Percentiles rank a stretch among this genome's conserved stretches.
phyloP scores from a whole-genome alignment of 176 grass and related monocot species.

The Alopecurus myosuroides region DNA sequence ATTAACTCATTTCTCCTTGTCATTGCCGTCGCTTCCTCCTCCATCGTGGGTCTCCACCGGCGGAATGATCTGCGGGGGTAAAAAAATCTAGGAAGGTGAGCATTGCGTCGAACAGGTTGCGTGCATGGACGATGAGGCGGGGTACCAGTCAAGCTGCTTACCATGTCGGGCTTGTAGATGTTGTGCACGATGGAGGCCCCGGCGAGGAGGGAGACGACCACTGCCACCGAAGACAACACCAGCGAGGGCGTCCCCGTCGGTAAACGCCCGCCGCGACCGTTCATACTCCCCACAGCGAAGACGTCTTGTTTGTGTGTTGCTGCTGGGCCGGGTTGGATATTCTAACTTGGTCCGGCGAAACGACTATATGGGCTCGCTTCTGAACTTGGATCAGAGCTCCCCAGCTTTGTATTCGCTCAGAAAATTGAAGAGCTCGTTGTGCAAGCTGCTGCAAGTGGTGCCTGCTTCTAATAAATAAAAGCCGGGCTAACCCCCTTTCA shows the following conservation, averaged over 20 bases:
- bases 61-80: not conserved
- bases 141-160: not conserved
- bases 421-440: no score
- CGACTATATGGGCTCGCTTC: no score
- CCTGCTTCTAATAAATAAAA: no score
- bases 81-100: not conserved
- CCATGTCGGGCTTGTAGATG: constrained; percentile 60
- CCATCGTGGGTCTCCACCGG: not conserved
- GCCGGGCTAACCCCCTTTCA: no score
- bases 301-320: no score
- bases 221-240: constrained; percentile 47
- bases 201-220: constrained; percentile 48
- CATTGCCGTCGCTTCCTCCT: not conserved
- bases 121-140: not conserved
- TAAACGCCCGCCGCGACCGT: constrained; percentile 35
- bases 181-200: constrained; percentile 47
- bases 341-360: no score
- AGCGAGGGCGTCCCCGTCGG: constrained; percentile 58
- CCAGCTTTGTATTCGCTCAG: no score
- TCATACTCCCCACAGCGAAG: not conserved
- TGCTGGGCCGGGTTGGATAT: no score
- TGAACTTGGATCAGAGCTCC: no score
- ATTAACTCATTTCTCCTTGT: not conserved
- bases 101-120: constrained; percentile 30
- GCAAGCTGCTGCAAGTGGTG: no score